Base-by-base conservation (phyloP, 768 basidiomycete genomes). In the Phylloporus arenicola region DNA sequence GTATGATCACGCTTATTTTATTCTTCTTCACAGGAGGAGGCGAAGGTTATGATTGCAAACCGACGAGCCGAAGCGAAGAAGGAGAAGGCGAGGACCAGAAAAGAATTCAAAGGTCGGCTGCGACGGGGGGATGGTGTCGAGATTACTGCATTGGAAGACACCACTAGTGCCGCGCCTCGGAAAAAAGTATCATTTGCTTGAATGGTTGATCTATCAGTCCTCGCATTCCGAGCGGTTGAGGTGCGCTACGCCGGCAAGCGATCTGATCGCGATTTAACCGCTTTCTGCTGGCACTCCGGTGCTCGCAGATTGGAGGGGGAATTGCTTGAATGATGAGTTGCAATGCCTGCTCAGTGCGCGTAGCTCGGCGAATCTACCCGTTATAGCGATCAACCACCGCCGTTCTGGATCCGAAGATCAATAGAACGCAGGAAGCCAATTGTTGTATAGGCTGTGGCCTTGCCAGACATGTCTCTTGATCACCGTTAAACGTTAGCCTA, bases 1-100 rank as follows among this genome's bases (percentile, higher is more conserved):
- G 13, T 45, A 40, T 24, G 49, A 41, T 47, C 43, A 45, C 43
- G 35, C 51, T 55, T 41, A 44, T 45, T 53, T 57, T 55, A 47
- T 53, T 40, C 38, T 20, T 45, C 42, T 57, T 56, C 44, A 44
- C 55, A 77, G 75, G 72, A 74, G 56, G 74, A 75, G 55, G 68
- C 69, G 14, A 78, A 73, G 48, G 67, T 63, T 7, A 54, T 67
- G 43, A 68, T 78, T 22, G 59, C 63, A 20, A 70, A 70, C 34
- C 67, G 65, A 55, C 66, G 65, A 29, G 63, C 70, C 30, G 68
- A 65, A 39, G 60, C 56, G 30, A 77, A 75, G 62, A 71, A n/a
- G n/a, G n/a, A 68, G 60, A 76, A 72, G 55, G 60, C 60, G 14
- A 74, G 60, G 51, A 50, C 53, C 42, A 64, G 67, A 34, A 74